A percentile compares a stretch with the other conserved stretches of the same genome.
Conservation (phyloP, 2,329 filamentous ascomycete genomes). For the Diplocarpon mali region DNA sequence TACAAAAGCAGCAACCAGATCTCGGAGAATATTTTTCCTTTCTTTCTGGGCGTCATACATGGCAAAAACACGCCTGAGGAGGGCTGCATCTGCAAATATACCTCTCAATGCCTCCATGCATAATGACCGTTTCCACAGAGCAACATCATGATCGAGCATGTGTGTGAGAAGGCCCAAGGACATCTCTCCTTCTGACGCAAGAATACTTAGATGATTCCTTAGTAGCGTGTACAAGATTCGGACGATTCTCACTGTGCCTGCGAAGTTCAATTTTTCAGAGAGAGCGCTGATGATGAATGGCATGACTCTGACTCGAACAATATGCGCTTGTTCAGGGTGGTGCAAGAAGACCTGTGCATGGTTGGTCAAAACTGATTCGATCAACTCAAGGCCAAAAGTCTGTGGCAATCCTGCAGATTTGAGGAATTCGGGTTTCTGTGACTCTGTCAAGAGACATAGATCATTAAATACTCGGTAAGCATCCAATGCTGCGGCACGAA, state of each 20-base stretch:
- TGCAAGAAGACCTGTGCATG: constrained; percentile 69
- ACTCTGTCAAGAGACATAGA: constrained; percentile 77
- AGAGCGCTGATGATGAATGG: constrained; percentile 71
- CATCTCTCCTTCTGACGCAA: constrained; percentile 72
- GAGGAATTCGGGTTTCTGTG: constrained; percentile 72
- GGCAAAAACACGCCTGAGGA: constrained; percentile 70
- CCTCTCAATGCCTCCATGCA: constrained; percentile 87
- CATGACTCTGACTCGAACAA: constrained; percentile 68
- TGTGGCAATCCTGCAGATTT: constrained; percentile 67
- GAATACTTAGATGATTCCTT: constrained; percentile 61
- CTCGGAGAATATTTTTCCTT: constrained; percentile 66
- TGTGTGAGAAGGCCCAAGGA: constrained; percentile 73
- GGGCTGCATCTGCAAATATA: constrained; percentile 68
- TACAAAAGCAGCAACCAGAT: constrained; percentile 82
- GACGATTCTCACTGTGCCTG: constrained; percentile 69
- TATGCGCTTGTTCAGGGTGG: constrained; percentile 71
- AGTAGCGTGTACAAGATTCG: constrained; percentile 76
- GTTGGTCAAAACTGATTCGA: constrained; percentile 81
- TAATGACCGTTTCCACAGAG: constrained; percentile 75
- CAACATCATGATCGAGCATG: constrained; percentile 75
- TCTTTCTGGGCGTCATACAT: constrained; percentile 66
- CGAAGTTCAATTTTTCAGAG: constrained; percentile 68
- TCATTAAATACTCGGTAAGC: constrained; percentile 83
- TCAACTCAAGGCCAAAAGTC: constrained; percentile 79
- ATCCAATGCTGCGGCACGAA: constrained; percentile 71